Evolutionary conservation across 768 basidiomycete genomes (phyloP), one percentile per base, ranked within the genome.

Genomic region (Phylloporus scabripes): DNA sequence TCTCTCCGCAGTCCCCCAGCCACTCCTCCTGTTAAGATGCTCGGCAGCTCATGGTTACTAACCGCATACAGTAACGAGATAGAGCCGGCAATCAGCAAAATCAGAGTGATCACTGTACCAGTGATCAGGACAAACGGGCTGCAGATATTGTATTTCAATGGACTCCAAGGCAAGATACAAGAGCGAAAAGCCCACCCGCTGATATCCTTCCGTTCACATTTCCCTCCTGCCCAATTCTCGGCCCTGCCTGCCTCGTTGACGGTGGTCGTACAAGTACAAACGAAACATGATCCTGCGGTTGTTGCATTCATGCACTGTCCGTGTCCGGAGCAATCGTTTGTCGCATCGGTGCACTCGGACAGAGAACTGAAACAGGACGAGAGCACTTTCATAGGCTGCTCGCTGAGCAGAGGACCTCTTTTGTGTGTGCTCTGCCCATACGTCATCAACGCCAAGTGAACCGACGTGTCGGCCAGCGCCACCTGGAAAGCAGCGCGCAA

Each of bases 131-230:
- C 81, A 54, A 92, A 92, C 15, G 83, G 80, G 11, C 89, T 92
- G 52, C 3, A 42, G 31, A 18, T n/a, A 52, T 32, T 11, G 34
- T n/a, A 34, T 52, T 14, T 9, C 31, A 20, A 50, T 7, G 45
- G 29, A 50, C 26, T 6, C 11, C 24, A 55, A 45, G 7, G 4
- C 1, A 29, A 34, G 9, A 9, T 15, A 8, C 14, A 33, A 17
- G 3, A 18, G 8, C 10, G 31, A n/a, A 2, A 29, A 12, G 80
- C 86, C 52, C 60, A 89, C 89, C 79, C 80, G 73, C 86, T 90
- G 42, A 92, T 69, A 60, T 92, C 90, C 67, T 80, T 82, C 54
- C 82, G 77, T 72, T 91, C 81, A 56, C 90, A 92, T 53, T 73
- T 78, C 45, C 77, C 74, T 5, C 90, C 90, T 1, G 77, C 88